A percentile compares a stretch with the other conserved stretches of the same genome.
Evolutionary conservation across 2,329 filamentous ascomycete species (phyloP).

Genomic region (Ascochyta pisi): DNA sequence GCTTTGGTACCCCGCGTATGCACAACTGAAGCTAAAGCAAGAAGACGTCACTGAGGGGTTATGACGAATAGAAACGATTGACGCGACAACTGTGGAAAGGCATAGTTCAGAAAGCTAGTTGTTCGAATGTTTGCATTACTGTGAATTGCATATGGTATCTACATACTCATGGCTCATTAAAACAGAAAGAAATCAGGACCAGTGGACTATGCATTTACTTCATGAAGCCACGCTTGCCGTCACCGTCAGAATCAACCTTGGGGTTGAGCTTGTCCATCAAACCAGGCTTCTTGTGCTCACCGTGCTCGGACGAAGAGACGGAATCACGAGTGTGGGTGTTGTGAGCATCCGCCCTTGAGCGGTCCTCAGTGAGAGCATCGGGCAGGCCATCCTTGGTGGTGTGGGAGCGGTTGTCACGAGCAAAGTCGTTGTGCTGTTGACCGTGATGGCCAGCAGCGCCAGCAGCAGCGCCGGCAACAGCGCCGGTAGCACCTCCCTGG

Average conservation of each 20-base stretch:
- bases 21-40: not conserved
- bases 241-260: conserved; percentile 57
- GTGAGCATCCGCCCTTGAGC: conserved; percentile 18
- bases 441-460: conserved; percentile 12
- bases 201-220: conserved; percentile 41
- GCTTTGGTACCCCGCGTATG: not conserved
- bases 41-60: conserved; percentile 17
- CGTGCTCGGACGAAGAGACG: conserved; percentile 9
- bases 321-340: conserved; percentile 18
- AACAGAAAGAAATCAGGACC: not conserved
- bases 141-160: conserved; percentile 11
- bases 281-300: conserved; percentile 51
- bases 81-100: not conserved
- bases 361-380: conserved; percentile 27
- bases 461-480: conserved; percentile 14
- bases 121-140: conserved; percentile 11
- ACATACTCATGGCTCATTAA: conserved; percentile 14
- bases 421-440: conserved; percentile 17
- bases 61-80: not conserved
- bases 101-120: not conserved
- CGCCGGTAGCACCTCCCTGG: not conserved
- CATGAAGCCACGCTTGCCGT: conserved; percentile 65
- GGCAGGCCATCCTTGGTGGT: conserved; percentile 14
- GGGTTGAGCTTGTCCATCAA: conserved; percentile 64
- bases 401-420: conserved; percentile 8